Conservation (phyloP, 192 early-diverging fungal species). For the Coemansia sp. region DNA sequence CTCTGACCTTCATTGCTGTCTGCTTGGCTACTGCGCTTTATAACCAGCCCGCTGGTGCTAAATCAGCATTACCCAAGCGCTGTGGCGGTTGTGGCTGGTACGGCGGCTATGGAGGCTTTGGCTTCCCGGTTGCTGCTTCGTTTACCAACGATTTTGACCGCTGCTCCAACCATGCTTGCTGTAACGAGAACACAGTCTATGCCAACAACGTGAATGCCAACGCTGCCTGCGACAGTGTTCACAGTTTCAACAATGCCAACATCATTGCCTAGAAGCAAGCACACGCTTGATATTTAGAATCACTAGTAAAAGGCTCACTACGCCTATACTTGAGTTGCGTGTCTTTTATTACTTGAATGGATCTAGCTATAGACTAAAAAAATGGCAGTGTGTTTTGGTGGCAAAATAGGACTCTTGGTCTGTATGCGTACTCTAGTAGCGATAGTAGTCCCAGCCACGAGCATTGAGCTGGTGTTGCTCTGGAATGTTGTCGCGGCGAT, state of each 20-base stretch:
- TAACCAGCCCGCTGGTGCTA: not conserved
- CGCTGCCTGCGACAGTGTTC: conserved; percentile 6
- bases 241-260: conserved; percentile 77
- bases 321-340: not conserved
- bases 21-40: not conserved
- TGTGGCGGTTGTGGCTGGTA: not conserved
- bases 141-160: conserved; percentile 17
- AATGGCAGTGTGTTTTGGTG: not conserved
- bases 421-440: not conserved
- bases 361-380: not conserved
- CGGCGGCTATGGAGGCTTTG: not conserved
- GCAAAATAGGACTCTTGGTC: not conserved
- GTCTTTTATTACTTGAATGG: not conserved
- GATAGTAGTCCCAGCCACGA: not conserved
- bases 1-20: not conserved
- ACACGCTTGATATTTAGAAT: not conserved
- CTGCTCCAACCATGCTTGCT: conserved; percentile 15
- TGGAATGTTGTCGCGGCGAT: not conserved
- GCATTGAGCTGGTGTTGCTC: not conserved
- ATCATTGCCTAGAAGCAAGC: conserved; percentile 61
- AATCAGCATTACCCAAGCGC: not conserved
- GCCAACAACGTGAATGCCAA: conserved; percentile 16
- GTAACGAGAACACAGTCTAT: conserved; percentile 22
- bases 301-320: not conserved
- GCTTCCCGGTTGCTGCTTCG: conserved; percentile 12